Evolutionary conservation across 1,284 basidiomycete species (phyloP), one percentile per base, ranked within the genome.

Genomic region (Fomitopsis pinicola): DNA sequence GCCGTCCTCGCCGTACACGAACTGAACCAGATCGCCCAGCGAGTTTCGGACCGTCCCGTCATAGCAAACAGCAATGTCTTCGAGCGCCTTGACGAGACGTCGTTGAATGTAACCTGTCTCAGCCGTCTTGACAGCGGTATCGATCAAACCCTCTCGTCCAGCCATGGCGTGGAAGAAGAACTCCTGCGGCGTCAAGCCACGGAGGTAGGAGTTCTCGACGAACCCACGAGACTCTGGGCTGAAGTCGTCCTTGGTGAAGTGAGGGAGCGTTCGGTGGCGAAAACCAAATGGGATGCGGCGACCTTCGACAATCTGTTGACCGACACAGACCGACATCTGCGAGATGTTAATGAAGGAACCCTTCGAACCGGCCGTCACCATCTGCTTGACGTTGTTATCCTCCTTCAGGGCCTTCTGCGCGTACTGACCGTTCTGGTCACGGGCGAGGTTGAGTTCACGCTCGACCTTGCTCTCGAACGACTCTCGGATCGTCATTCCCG

Each of bases 151-250:
- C 76, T 99, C 97, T 71, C 97, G 91, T 80, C 97, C 97, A 70
- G 97, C 97, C 97, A 99, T 99, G 60, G 97, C 97, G 78, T 99
- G 97, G 88, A 99, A 99, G 85, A 99, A 99, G 84, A 96, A 99
- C 73, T 99, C 97, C 69, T 98, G 96, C 0, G 97, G 96, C 0
- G 97, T 99, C 64, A 99, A 76, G 55, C 97, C 97, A 67, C 97
- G 91, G 35, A 99, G 82, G 72, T 99, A 99, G n/a, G 97, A 99
- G 76, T 99, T 99, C 75, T 99, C 97, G 64, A 99, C 97, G 75
- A 99, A 99, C 10, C 97, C 97, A 63, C 97, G 89, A n/a, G 95
- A 90, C 72, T 99, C 96, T 2, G 97, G 96, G 71, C 95, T 95
- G 78, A 97, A 99, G 76, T 99, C 97, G 71, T 99, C 97, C 81